Evolutionary conservation across 192 early-diverging fungal genomes (phyloP).

Genomic region (Gaertneriomyces sp.): DNA sequence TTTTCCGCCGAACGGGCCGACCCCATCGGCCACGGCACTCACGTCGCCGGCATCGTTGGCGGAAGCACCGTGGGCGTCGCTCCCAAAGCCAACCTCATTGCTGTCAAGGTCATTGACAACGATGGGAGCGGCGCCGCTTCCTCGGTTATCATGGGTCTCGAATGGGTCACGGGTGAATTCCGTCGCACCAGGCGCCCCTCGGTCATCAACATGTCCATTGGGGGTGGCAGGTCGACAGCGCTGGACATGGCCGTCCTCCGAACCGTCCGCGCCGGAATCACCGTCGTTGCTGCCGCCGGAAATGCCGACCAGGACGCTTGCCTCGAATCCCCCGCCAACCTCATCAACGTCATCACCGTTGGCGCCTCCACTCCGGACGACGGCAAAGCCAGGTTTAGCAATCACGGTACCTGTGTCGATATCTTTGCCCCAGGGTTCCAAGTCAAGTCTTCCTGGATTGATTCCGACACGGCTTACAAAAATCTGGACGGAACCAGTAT

Average conservation of each 20-base stretch:
- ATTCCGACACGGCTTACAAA: constrained; percentile 54
- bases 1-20: constrained; percentile 37
- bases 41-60: constrained; percentile 53
- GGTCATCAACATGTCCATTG: constrained; percentile 64
- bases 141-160: constrained; percentile 51
- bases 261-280: constrained; percentile 35
- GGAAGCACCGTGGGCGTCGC: constrained; percentile 64
- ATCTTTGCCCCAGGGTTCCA: constrained; percentile 60
- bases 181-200: constrained; percentile 12
- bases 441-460: constrained; percentile 56
- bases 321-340: constrained; percentile 21
- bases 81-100: constrained; percentile 63
- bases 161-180: constrained; percentile 23
- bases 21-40: constrained; percentile 51
- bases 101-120: constrained; percentile 64
- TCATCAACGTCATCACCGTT: constrained; percentile 26
- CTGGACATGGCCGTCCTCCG: constrained; percentile 54
- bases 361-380: constrained; percentile 26
- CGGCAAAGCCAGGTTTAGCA: constrained; percentile 47
- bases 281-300: constrained; percentile 35
- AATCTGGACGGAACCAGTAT: constrained; percentile 81
- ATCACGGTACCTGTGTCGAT: constrained; percentile 55
- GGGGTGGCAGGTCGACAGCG: constrained; percentile 66
- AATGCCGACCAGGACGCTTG: constrained; percentile 26
- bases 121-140: constrained; percentile 44